phyloP scores from a whole-genome alignment of 1,284 basidiomycete species.

The Peniophora sp. region DNA sequence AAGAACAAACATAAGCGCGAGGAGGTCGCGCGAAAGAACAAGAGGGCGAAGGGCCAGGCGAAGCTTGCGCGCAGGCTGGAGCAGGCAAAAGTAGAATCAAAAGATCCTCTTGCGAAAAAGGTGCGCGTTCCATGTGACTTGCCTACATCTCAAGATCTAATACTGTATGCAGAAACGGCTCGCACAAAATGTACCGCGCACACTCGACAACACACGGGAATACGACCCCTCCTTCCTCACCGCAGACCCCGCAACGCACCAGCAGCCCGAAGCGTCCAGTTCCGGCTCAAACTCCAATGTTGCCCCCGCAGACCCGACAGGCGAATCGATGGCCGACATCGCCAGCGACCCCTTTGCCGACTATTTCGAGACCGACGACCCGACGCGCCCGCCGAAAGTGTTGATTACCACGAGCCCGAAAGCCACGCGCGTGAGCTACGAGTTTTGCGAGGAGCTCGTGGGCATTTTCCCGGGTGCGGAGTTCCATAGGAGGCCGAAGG shows the following conservation, averaged over 20 bases:
- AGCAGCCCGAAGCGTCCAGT: conserved; percentile 15
- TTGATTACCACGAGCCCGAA: conserved; percentile 88
- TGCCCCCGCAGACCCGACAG: conserved; percentile 13
- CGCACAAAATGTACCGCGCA: conserved; percentile 80
- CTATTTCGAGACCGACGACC: conserved; percentile 62
- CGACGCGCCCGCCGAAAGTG: conserved; percentile 71
- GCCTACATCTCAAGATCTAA: neutral
- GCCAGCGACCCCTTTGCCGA: conserved; percentile 66
- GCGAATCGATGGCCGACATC: conserved; percentile 58
- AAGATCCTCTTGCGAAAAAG: conserved; percentile 65
- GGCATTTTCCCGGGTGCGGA: conserved; percentile 93
- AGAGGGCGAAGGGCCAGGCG: conserved; percentile 72
- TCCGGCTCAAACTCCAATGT: conserved; percentile 25
- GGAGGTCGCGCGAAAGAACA: conserved; percentile 66
- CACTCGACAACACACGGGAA: conserved; percentile 90
- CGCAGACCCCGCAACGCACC: conserved; percentile 47
- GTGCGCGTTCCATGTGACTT: conserved; percentile 29
- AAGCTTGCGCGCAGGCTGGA: conserved; percentile 80
- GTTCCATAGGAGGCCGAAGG: conserved; percentile 85
- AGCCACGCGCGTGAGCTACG: conserved; percentile 76
- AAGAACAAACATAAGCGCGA: conserved; percentile 84
- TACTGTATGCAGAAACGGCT: conserved; percentile 64
- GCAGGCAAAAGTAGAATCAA: conserved; percentile 62
- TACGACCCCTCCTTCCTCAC: conserved; percentile 82
- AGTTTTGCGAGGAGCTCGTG: conserved; percentile 87